These are phyloP conservation scores for Grigorovia humatica DNA, from an alignment of 805 yeast genomes.

Conservation along the genomic window DNA sequence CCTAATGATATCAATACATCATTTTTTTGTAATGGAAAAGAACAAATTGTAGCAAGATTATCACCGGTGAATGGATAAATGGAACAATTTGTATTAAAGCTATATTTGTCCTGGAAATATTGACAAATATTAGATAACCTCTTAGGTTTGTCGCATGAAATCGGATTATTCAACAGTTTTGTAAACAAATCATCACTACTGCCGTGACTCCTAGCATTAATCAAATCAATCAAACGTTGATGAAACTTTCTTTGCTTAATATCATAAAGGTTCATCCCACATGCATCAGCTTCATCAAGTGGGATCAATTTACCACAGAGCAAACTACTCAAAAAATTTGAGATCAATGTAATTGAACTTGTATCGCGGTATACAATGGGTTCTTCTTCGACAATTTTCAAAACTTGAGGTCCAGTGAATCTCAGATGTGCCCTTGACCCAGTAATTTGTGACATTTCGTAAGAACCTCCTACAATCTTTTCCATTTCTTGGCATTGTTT, in stretches of 20 bases:
- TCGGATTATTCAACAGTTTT: constrained; percentile 29
- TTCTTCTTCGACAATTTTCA: constrained; percentile 49
- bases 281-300: constrained; percentile 77
- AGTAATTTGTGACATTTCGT: constrained; percentile 49
- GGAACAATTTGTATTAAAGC: constrained; percentile 45
- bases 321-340: constrained; percentile 66
- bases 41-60: constrained; percentile 76
- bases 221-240: constrained; percentile 40
- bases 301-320: constrained; percentile 53
- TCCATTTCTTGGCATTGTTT: constrained; percentile 57
- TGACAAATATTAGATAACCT: constrained; percentile 39
- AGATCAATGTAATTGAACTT: constrained; percentile 57
- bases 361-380: constrained; percentile 48
- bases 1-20: constrained; percentile 80
- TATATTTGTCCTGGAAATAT: constrained; percentile 58
- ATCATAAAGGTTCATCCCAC: constrained; percentile 89
- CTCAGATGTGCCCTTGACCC: constrained; percentile 86
- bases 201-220: constrained; percentile 8
- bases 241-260: constrained; percentile 46
- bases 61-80: constrained; percentile 83
- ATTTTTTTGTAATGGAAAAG: constrained; percentile 65
- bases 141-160: constrained; percentile 36
- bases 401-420: constrained; percentile 86
- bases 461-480: constrained; percentile 46
- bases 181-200: constrained; percentile 16